phyloP scores from a whole-genome alignment of 352 stramenopile genomes.

The Phytophthora aleatoria region DNA sequence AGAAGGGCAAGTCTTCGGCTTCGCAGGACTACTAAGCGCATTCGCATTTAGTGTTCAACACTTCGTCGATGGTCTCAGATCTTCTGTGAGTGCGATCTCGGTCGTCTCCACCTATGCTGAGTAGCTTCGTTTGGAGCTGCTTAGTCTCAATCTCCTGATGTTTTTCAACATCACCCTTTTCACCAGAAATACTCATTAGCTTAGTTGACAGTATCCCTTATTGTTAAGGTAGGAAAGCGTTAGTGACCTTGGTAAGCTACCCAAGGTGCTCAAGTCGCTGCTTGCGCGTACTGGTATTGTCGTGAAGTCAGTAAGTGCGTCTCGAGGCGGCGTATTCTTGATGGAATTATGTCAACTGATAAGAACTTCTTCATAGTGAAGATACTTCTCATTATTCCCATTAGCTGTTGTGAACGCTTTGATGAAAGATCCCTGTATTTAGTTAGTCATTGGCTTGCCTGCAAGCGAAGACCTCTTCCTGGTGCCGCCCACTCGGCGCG shows the following conservation, averaged over 20 bases:
- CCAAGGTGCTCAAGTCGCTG: too few species aligned
- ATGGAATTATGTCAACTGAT: too few species aligned
- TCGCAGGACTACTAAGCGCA: conserved; percentile 69
- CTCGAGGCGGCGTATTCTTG: too few species aligned
- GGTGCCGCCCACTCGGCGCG: conserved; percentile 32
- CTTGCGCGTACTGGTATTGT: too few species aligned
- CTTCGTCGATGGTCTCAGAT: conserved; percentile 89
- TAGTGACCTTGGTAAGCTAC: too few species aligned
- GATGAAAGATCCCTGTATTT: conserved; percentile 1
- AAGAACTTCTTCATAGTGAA: too few species aligned
- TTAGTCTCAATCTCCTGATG: conserved; percentile 37
- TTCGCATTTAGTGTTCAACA: conserved; percentile 85
- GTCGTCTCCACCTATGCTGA: conserved; percentile 62
- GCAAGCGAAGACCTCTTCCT: conserved; percentile 19
- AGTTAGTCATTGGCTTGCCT: conserved; percentile 9
- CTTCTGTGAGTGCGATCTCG: conserved; percentile 84
- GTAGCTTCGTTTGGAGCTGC: conserved; percentile 2
- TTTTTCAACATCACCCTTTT: conserved; percentile 57
- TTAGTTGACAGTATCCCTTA: neutral
- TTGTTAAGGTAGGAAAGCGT: too few species aligned
- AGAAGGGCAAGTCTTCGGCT: conserved; percentile 58
- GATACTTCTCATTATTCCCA: too few species aligned
- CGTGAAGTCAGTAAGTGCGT: too few species aligned
- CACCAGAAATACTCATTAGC: conserved; percentile 23
- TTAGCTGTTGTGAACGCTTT: neutral